Conservation (phyloP, 257 asterid species). For the Solanum bulbocastanum region DNA sequence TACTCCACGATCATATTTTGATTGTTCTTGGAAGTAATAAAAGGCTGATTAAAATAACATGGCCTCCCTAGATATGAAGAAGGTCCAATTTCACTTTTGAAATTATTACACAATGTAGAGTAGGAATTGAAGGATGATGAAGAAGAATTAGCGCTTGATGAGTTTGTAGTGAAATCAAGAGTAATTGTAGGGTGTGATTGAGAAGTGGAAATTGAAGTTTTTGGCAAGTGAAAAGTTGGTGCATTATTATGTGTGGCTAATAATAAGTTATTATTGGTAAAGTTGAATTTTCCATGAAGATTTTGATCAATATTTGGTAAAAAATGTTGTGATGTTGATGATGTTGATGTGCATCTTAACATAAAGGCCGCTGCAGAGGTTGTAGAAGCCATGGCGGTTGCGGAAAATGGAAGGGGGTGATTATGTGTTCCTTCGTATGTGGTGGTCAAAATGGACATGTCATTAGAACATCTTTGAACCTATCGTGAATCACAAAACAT, state of each 20-base stretch:
- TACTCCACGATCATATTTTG: not conserved
- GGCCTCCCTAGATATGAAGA: not conserved
- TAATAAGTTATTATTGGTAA: not conserved
- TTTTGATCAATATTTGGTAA: not conserved
- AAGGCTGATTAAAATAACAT: not conserved
- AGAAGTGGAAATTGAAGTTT: constrained; percentile 20
- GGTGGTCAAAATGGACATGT: constrained; percentile 34
- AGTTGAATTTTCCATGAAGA: constrained; percentile 5
- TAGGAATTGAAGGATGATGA: not conserved
- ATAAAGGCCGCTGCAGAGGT: constrained; percentile 39
- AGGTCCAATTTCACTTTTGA: not conserved
- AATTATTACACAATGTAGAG: not conserved
- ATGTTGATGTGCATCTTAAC: constrained; percentile 30
- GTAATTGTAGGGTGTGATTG: constrained; percentile 47
- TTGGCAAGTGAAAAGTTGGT: constrained; percentile 5
- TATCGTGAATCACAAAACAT: not conserved
- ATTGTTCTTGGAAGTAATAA: not conserved
- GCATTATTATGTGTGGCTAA: not conserved
- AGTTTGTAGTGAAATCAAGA: constrained; percentile 34
- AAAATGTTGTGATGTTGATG: constrained; percentile 5
- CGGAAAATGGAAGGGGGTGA: constrained; percentile 41
- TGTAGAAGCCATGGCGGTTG: constrained; percentile 42
- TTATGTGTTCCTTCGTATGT: constrained; percentile 53
- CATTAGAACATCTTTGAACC: constrained; percentile 44
- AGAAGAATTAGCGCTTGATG: not conserved